Percentiles rank a stretch among this genome's conserved stretches.
phyloP scores from a whole-genome alignment of 257 asterid species.

The Solanum clarkiae region DNA sequence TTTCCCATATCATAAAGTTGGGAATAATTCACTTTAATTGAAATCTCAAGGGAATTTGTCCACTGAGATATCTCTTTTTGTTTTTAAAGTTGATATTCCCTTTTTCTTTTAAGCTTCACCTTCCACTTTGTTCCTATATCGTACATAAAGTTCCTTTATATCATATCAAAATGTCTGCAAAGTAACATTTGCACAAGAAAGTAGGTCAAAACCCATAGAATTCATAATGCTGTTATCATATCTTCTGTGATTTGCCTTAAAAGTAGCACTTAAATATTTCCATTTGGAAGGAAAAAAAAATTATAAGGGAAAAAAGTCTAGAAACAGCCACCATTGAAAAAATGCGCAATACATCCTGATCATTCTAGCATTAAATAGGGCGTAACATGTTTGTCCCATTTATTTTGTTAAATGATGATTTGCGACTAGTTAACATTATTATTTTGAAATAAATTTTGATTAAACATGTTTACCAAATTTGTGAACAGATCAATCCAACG shows the following conservation, averaged over 20 bases:
- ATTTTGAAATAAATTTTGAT: not conserved
- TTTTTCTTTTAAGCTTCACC: not conserved
- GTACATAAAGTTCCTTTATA: not conserved
- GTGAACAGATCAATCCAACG: slow-evolving; percentile 31
- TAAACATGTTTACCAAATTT: not conserved
- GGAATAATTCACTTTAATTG: not conserved
- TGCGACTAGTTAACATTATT: too few relatives aligned
- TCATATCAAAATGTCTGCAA: not conserved
- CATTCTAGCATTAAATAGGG: not conserved
- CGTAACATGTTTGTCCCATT: not conserved
- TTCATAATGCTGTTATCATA: not conserved
- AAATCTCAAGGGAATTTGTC: not conserved
- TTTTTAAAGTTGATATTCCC: not conserved
- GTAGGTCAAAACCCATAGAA: not conserved
- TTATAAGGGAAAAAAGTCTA: not conserved
- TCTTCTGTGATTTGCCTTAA: not conserved
- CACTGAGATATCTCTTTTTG: not conserved
- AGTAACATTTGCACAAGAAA: not conserved
- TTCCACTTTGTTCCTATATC: not conserved
- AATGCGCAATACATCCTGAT: not conserved
- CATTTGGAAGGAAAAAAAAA: rapidly evolving
- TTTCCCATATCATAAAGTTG: not conserved
- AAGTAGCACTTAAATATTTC: not conserved
- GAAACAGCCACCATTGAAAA: not conserved
- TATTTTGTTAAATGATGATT: not conserved